These are phyloP conservation scores for Trypanosoma cruzi DNA, from an alignment of 208 protist species.

Conservation along the genomic window DNA sequence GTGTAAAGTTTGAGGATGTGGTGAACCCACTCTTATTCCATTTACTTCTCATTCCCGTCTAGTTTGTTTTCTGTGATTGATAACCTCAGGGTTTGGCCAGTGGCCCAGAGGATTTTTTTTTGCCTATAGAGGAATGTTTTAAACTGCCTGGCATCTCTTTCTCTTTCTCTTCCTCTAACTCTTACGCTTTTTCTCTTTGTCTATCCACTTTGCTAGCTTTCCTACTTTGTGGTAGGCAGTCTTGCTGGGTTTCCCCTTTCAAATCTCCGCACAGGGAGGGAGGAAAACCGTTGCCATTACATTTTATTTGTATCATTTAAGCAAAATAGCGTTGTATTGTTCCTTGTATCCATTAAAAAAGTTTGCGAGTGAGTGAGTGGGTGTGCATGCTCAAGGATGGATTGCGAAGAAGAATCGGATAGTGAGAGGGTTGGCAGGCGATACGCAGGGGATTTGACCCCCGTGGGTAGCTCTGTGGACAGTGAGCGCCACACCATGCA, in stretches of 20 bases:
- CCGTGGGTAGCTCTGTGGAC: neutral
- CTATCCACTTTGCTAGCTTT: neutral
- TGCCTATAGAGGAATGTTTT: neutral
- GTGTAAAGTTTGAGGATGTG: too few relatives aligned
- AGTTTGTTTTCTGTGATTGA: too few relatives aligned
- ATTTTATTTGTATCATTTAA: neutral
- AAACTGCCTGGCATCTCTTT: neutral
- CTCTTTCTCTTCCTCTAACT: neutral
- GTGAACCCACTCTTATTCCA: too few relatives aligned
- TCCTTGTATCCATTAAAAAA: neutral
- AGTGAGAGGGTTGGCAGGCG: neutral
- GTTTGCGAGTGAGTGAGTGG: neutral
- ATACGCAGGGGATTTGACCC: neutral
- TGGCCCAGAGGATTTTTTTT: too few relatives aligned
- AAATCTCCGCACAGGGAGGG: neutral
- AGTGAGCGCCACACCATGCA: neutral
- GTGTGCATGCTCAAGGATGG: neutral
- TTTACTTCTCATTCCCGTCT: too few relatives aligned
- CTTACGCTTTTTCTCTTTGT: neutral
- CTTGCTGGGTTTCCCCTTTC: neutral
- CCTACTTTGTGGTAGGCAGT: neutral
- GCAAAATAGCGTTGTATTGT: neutral
- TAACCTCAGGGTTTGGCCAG: too few relatives aligned
- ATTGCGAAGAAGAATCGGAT: neutral
- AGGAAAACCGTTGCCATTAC: neutral